Evolutionary conservation across 345 rosid genomes (phyloP).

Genomic region (Gossypium turneri): DNA sequence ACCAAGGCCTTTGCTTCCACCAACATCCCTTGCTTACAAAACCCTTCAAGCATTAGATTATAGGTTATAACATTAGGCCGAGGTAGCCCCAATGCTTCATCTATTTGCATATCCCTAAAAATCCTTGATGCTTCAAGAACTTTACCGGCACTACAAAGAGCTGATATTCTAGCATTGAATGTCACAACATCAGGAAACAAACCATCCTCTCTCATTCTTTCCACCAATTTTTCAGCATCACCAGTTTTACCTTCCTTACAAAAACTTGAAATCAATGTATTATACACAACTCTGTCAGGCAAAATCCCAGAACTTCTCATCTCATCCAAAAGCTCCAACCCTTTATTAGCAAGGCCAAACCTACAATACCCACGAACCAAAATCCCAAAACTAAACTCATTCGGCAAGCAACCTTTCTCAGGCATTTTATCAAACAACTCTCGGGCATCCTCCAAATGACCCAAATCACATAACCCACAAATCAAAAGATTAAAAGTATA

Average conservation of each 20-base stretch:
- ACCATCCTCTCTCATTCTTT: constrained; percentile 72
- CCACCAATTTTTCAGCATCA: constrained; percentile 79
- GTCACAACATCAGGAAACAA: constrained; percentile 76
- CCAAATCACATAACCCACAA: constrained; percentile 55
- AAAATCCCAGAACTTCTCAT: constrained; percentile 46
- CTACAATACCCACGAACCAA: constrained; percentile 85
- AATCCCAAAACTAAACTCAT: constrained; percentile 77
- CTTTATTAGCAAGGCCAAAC: constrained; percentile 49
- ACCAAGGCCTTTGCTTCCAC: constrained; percentile 73
- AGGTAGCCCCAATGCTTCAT: constrained; percentile 74
- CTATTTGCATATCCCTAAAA: constrained; percentile 87
- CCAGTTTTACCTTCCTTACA: constrained; percentile 73
- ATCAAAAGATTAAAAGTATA: constrained; percentile 82
- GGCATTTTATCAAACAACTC: constrained; percentile 83
- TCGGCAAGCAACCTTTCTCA: constrained; percentile 69
- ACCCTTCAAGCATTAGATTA: constrained; percentile 81
- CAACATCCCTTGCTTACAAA: constrained; percentile 72
- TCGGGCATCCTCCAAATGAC: constrained; percentile 61
- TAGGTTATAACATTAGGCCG: constrained; percentile 66
- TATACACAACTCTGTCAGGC: constrained; percentile 71
- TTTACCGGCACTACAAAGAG: constrained; percentile 68
- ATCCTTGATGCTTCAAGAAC: constrained; percentile 83
- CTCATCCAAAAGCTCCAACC: constrained; percentile 53
- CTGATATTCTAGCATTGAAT: constrained; percentile 83
- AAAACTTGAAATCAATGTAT: constrained; percentile 71